These are phyloP conservation scores for Mycena chlorophos DNA, from an alignment of 768 basidiomycete genomes.

Conservation along the genomic window DNA sequence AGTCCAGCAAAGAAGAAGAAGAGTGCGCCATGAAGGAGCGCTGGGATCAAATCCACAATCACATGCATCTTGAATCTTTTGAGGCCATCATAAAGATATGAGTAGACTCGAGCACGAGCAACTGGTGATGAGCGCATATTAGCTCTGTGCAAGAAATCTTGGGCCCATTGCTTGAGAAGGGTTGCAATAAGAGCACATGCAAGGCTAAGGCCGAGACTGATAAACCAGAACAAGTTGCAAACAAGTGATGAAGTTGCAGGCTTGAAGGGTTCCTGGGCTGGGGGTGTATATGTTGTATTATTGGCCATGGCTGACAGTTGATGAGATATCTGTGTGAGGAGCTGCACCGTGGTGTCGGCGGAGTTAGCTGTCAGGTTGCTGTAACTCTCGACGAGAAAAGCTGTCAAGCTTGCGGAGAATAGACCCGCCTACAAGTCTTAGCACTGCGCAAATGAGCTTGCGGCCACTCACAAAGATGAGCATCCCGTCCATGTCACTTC, in stretches of 20 bases:
- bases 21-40: constrained; percentile 2
- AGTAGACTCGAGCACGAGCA: constrained; percentile 2
- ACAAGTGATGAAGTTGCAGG: not conserved
- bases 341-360: not conserved
- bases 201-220: constrained; percentile 10
- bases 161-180: constrained; percentile 13
- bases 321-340: not conserved
- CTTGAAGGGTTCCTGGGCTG: not conserved
- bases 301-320: constrained; percentile 3
- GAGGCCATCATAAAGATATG: constrained; percentile 4
- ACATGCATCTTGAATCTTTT: constrained; percentile 1
- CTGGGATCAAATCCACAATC: constrained; percentile 3
- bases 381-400: constrained; percentile 10
- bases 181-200: constrained; percentile 6
- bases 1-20: constrained; percentile 9
- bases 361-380: not conserved
- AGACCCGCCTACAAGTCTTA: constrained; percentile 3
- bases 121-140: constrained; percentile 3
- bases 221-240: constrained; percentile 9
- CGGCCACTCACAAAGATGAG: constrained; percentile 7
- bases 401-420: constrained; percentile 7
- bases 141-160: constrained; percentile 3
- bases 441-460: not conserved
- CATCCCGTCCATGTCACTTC: constrained; percentile 14
- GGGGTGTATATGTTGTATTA: not conserved